Base-by-base conservation (phyloP, 352 stramenopile genomes). In the Phytophthora vignae region DNA sequence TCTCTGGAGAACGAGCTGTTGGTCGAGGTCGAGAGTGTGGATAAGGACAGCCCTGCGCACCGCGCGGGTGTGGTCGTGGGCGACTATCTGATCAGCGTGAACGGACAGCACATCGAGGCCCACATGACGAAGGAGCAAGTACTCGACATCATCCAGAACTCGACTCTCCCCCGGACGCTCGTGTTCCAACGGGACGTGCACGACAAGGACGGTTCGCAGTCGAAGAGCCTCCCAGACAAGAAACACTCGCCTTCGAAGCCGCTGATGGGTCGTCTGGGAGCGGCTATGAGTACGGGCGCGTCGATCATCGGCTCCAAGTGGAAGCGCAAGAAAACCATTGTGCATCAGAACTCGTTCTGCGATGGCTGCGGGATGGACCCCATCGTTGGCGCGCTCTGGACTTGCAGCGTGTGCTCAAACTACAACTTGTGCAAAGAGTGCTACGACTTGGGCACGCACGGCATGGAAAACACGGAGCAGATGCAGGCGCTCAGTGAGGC, bases 311-410 rank as follows among this genome's bases (percentile, higher is more conserved):
- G 78, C 22, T 84, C 81, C 19, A 84, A 79, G 61, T 86, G 87
- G 68, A 91, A 90, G 55, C 84, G 86, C 55, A 88, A 88, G 68
- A 91, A 92, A 75, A 74, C 77, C 22, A 66, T 88, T 0, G 83
- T 93, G 56, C 86, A 93, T 65, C 64, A 70, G 31, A 80, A 88
- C 64, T 79, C 84, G 31, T 88, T 88, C 59, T 95, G 88, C 50
- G 86, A 92, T 59, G 86, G 86, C 54, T 95, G 88, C 49, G 86
- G 84, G 25, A 79, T 93, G 67, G 80, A 91, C 31, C 83, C 88
- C 25, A 88, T 95, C 64, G 65, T 75, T 3, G 88, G 88, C 21
- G 69, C 77, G 11, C 71, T 95, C 1, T 95, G 83, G 83, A 87
- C 78, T 2, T 95, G 88, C 69, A 91, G 78, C 31, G 82, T 90